phyloP scores from a whole-genome alignment of 2,329 filamentous ascomycete genomes.

The Pseudogymnoascus sp. region DNA sequence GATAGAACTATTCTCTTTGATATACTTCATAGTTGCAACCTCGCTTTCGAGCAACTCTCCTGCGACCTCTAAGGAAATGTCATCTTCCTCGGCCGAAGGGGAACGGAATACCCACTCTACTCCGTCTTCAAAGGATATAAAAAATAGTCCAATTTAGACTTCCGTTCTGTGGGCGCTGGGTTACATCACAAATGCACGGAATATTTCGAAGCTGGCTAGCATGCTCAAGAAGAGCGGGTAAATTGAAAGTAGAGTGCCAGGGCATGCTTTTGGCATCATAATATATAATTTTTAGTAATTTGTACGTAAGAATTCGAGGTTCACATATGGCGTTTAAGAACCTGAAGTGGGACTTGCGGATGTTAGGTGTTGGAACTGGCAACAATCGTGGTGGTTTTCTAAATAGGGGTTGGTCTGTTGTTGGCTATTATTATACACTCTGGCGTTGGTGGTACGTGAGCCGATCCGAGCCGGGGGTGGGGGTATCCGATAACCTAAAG shows the following conservation, averaged over 20 bases:
- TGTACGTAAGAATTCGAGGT: too few relatives aligned
- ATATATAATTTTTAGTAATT: background rate
- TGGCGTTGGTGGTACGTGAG: background rate
- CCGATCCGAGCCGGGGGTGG: background rate
- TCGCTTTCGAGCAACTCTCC: conserved; percentile 14
- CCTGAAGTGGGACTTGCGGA: too few relatives aligned
- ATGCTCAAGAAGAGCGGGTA: conserved; percentile 10
- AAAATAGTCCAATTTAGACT: conserved; percentile 15
- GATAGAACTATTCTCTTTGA: conserved; percentile 13
- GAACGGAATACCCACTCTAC: conserved; percentile 17
- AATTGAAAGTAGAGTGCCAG: conserved; percentile 10
- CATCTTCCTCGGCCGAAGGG: conserved; percentile 2
- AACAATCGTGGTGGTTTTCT: too few relatives aligned
- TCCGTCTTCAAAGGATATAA: conserved; percentile 14
- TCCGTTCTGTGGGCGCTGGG: conserved; percentile 9
- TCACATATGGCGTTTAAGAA: too few relatives aligned
- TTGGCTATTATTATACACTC: too few relatives aligned
- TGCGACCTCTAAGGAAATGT: conserved; percentile 5
- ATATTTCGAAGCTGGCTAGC: conserved; percentile 12
- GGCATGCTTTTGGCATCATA: conserved; percentile 1
- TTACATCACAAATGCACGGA: conserved; percentile 12
- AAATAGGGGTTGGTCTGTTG: too few relatives aligned
- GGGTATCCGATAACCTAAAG: background rate
- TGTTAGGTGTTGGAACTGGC: too few relatives aligned
- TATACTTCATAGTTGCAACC: conserved; percentile 16